Base-by-base conservation (phyloP, 148 eudicot species). In the Nepenthes gracilis region DNA sequence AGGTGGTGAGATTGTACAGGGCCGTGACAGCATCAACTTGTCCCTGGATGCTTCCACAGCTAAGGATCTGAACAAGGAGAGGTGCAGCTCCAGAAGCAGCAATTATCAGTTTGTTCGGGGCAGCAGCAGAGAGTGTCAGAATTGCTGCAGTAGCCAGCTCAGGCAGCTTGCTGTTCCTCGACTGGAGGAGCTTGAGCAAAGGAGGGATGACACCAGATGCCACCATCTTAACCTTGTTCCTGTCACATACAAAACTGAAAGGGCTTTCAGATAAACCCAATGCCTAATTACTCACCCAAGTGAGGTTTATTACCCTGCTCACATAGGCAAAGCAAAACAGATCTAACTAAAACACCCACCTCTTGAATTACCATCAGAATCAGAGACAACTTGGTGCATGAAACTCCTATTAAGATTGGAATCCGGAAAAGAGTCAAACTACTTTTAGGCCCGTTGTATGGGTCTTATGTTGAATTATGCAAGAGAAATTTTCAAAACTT, bases 11-110 rank as follows among this genome's bases (percentile, higher is more conserved):
- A 67, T 87, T 77, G 76, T 84, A 69, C 23, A 87, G 87, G 56
- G 87, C 83, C 2, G 85, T 87, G 43, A 87, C 87, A 34, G 95
- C 83, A 56, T 87, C 95, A 5, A 87, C 90, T 70, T 72, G 77
- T 59, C 75, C 95, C 70, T 87, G 95, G 56, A 77, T 71, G 48
- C 70, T 84, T 64, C 81, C 95, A 40, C 67, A 67, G 57, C 69
- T 70, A 35, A 87, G 90, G 66, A 84, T 67, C 36, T 84, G 82
- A 48, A 87, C 75, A 35, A 87, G 85, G 35, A 75, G 80, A 36
- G 78, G 81, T 14, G 72, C 66, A 12, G 75, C 90, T 32, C 85
- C 90, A 43, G 77, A 80, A 64, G 81, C 68, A 50, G 66, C 63
- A 58, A 87, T 75, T 45, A 65, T 64, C 12, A 78, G 74, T 71